These are phyloP conservation scores for Amaranthus cruentus DNA, from an alignment of 148 eudicot species.

Conservation along the genomic window DNA sequence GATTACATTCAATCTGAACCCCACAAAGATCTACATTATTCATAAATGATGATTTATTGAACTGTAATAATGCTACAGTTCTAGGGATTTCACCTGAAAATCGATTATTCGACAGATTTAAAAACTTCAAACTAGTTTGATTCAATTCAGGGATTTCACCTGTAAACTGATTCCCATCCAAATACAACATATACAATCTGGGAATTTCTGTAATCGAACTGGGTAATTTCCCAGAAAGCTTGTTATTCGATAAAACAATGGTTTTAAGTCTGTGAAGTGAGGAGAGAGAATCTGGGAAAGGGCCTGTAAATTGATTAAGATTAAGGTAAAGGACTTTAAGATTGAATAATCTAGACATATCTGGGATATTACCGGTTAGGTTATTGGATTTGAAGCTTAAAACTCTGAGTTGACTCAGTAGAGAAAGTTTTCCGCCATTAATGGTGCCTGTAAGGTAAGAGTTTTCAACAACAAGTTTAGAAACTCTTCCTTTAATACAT, in stretches of 20 bases:
- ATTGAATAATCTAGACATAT: conserved; percentile 48
- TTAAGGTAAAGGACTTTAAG: conserved; percentile 66
- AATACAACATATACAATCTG: conserved; percentile 47
- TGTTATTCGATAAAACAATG: conserved; percentile 56
- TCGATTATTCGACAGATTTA: conserved; percentile 59
- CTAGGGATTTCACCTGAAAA: conserved; percentile 64
- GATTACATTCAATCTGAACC: conserved; percentile 18
- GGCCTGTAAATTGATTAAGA: conserved; percentile 51
- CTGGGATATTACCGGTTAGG: conserved; percentile 50
- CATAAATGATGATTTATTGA: conserved; percentile 50
- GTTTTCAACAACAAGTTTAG: conserved; percentile 71
- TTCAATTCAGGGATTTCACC: conserved; percentile 61
- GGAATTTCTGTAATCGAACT: conserved; percentile 24
- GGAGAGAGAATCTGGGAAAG: conserved; percentile 46
- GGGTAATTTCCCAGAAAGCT: conserved; percentile 57
- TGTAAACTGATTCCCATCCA: conserved; percentile 48
- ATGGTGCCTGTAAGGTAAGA: conserved; percentile 46
- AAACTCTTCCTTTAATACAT: conserved; percentile 66
- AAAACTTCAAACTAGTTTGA: conserved; percentile 46
- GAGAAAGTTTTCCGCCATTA: conserved; percentile 31
- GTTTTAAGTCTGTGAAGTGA: conserved; percentile 60
- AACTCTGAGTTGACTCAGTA: conserved; percentile 64
- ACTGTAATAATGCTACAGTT: conserved; percentile 42
- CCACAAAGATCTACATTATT: conserved; percentile 64
- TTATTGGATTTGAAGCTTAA: conserved; percentile 66